Evolutionary conservation across 108 stramenopile species (phyloP), one percentile per base, ranked within the genome.

Genomic region (Fistulifera pelliculosa): DNA sequence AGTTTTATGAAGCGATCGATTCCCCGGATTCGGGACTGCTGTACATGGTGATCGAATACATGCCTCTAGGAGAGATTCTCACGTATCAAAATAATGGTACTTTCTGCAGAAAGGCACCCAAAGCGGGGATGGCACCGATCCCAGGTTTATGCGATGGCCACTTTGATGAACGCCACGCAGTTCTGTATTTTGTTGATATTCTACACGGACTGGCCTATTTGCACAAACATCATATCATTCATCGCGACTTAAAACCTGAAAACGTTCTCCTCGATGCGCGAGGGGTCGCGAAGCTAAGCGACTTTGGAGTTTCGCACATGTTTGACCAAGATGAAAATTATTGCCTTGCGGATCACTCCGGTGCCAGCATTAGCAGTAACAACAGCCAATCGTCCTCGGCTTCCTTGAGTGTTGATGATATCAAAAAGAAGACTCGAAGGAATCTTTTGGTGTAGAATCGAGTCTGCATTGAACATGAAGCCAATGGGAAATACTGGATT

Each of bases 31-130:
- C 71, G 2, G 85, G 92, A 52, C 63, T 69, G 45, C 49, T 95
- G 6, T 88, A 88, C 67, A 84, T 95, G 83, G 85, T 95, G 0
- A 44, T 95, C 25, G 94, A 95, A 47, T 90, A 88, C 71, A 79
- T 92, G 59, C 81, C 79, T 0, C 61, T 85, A 38, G 94, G 94
- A 15, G 87, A 91, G 63, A 88, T 95, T 44, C 67, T 95, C 49
- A 87, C 75, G n/a, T 83, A 79, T 58, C 74, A 83, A 24, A 74
- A 79, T 15, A 61, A 71, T 41, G 77, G 71, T n/a, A 85, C 75
- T 2, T 75, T 85, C 61, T 67, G 75, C 17, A 62, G 76, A 0
- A 59, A 53, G 49, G 40, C 66, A 0, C 55, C 59, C 35, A 3
- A 3, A 8, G 8, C 31, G 8, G 31, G 31, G 31, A 35, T 35